Evolutionary conservation across 176 grass and related monocot species (phyloP).

Genomic region (Triticum monococcum): DNA sequence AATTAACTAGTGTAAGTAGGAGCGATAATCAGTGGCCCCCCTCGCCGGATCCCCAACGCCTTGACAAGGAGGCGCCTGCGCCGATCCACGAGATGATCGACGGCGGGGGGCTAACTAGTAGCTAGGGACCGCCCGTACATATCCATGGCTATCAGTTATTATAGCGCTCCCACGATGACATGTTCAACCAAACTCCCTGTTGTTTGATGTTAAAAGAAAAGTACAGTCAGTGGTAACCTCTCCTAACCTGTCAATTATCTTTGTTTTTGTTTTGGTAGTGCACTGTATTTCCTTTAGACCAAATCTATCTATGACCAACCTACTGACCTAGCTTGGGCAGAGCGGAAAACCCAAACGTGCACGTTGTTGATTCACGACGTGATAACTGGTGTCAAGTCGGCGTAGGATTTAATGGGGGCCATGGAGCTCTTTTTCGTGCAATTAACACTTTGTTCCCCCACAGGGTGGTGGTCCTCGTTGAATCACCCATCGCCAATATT

Average conservation of each 20-base stretch:
- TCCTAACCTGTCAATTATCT: no score
- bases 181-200: no score
- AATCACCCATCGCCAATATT: not conserved
- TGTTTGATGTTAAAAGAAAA: no score
- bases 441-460: conserved; percentile 8
- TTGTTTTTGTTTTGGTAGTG: no score
- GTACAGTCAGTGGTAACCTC: no score
- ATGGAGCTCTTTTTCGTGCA: conserved; percentile 6
- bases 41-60: not conserved
- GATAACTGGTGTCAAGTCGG: not conserved
- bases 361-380: conserved; percentile 2
- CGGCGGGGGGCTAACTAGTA: not conserved
- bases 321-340: not conserved
- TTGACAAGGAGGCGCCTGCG: not conserved
- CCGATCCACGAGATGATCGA: not conserved
- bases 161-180: not conserved
- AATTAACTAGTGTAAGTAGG: not conserved
- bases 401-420: conserved; percentile 9
- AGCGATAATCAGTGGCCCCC: not conserved
- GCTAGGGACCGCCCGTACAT: not conserved
- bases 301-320: not conserved
- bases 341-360: conserved; percentile 13
- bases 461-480: not conserved
- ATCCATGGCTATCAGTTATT: not conserved
- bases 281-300: no score